Evolutionary conservation across 2,329 filamentous ascomycete species (phyloP).

Genomic region (Apiospora hydei): DNA sequence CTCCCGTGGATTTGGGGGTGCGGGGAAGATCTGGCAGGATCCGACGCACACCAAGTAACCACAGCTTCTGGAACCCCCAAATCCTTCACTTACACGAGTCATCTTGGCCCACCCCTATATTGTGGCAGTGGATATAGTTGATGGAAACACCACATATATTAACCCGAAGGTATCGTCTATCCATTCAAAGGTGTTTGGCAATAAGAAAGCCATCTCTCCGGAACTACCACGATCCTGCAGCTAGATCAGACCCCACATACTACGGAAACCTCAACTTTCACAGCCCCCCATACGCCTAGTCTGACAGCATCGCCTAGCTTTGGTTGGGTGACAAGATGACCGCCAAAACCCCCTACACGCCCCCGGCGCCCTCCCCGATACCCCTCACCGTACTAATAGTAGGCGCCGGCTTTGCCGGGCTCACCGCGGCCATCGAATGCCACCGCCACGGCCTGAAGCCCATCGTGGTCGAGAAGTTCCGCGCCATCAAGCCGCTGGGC

Average conservation of each 20-base stretch:
- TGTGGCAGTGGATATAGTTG: not conserved
- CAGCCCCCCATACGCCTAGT: not conserved
- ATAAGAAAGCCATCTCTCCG: not conserved
- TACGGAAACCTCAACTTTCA: not conserved
- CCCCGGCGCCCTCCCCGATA: not conserved
- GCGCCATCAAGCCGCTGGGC: conserved; percentile 52
- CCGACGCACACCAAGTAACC: not conserved
- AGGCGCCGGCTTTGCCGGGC: conserved; percentile 24
- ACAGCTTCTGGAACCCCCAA: not conserved
- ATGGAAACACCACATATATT: not conserved
- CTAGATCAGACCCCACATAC: no score
- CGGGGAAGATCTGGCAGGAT: not conserved
- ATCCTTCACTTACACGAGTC: conserved; percentile 9
- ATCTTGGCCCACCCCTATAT: conserved; percentile 12
- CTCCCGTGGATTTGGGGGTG: not conserved
- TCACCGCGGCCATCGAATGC: conserved; percentile 22
- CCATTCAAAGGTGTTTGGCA: not conserved
- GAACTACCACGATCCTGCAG: not conserved
- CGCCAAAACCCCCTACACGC: not conserved
- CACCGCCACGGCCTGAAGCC: conserved; percentile 21
- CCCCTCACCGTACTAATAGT: conserved; percentile 23
- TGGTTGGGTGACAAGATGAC: not conserved
- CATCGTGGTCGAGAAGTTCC: conserved; percentile 36
- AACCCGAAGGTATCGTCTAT: not conserved
- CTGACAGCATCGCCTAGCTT: no score